Evolutionary conservation across 257 asterid species (phyloP), one percentile per base, ranked within the genome.

Genomic region (Cynanchum wilfordii): DNA sequence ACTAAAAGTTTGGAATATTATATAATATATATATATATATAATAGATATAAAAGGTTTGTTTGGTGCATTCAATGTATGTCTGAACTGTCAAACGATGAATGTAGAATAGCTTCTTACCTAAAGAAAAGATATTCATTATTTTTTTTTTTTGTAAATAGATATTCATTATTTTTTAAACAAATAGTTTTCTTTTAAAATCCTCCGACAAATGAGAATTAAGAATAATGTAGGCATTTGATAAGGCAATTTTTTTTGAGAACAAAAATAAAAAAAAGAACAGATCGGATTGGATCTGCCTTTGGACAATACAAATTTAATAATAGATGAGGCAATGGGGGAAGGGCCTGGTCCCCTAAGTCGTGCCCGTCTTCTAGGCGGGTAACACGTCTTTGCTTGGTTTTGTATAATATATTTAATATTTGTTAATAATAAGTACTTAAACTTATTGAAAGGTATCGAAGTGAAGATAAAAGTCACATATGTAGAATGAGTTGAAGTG

Each of bases 61-160:
- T 65, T 65, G 71, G 57, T 66, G 62, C 47, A 7, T 64, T 36
- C 51, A 19, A 63, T 27, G 71, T 78, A 63, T 27, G 71, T 78
- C 66, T 81, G 86, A 81, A 79, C 79, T 81, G 85, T 77, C 85
- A 76, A 82, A 79, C 82, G 69, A 74, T 79, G 82, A 81, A 83
- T 73, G 79, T 51, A 79, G 76, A 19, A 33, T 10, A 33, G 36
- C 76, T 68, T 68, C 63, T 72, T 42, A 0, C 11, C 2, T 1
- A 7, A 29, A 68, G 70, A 75, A 71, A 63, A 15, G 60, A 54
- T 54, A 54, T 5, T 54, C 24, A 62, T 30, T 42, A 40, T 40
- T 42, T 42, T n/a, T n/a, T n/a, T n/a, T n/a, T n/a, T n/a, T n/a
- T n/a, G n/a, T n/a, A n/a, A n/a, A n/a, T n/a, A 15, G 60, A 54